phyloP scores from a whole-genome alignment of 495 filamentous ascomycete genomes.

The Podospora bellae-mahoneyi region DNA sequence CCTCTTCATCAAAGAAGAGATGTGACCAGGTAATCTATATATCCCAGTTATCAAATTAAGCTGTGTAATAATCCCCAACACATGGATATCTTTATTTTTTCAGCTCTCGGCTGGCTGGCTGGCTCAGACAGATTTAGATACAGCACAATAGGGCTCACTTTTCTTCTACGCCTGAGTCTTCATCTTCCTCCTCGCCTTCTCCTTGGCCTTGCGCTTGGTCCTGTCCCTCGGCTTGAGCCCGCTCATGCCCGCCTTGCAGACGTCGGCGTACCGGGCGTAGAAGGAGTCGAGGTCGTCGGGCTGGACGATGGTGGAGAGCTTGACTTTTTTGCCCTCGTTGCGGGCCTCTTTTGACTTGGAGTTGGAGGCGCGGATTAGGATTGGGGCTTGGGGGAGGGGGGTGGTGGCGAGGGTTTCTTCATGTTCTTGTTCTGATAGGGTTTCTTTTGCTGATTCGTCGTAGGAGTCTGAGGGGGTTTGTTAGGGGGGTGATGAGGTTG shows the following conservation, averaged over 20 bases:
- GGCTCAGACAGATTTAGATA: too few relatives aligned
- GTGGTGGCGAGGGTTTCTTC: conserved; percentile 21
- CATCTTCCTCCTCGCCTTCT: conserved; percentile 63
- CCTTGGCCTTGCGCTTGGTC: conserved; percentile 74
- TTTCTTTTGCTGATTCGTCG: conserved; percentile 14
- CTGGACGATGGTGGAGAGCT: conserved; percentile 79
- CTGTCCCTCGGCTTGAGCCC: conserved; percentile 89
- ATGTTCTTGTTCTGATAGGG: conserved; percentile 11
- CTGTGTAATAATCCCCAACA: too few relatives aligned
- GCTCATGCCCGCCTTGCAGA: conserved; percentile 82
- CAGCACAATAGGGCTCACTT: neutral
- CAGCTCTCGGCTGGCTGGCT: too few relatives aligned
- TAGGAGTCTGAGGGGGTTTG: conserved; percentile 7
- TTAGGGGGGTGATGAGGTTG: conserved; percentile 21
- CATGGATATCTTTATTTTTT: too few relatives aligned
- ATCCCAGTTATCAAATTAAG: too few relatives aligned
- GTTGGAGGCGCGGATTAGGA: conserved; percentile 83
- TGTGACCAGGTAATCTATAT: too few relatives aligned
- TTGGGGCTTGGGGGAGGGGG: conserved; percentile 54
- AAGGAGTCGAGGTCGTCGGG: conserved; percentile 73
- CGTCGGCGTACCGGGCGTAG: conserved; percentile 83
- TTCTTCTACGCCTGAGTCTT: neutral
- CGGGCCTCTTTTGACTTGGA: conserved; percentile 56
- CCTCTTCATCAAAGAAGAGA: too few relatives aligned
- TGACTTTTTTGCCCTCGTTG: conserved; percentile 56